These are phyloP conservation scores for Eucalyptus globulus DNA, from an alignment of 345 rosid genomes.

Conservation along the genomic window DNA sequence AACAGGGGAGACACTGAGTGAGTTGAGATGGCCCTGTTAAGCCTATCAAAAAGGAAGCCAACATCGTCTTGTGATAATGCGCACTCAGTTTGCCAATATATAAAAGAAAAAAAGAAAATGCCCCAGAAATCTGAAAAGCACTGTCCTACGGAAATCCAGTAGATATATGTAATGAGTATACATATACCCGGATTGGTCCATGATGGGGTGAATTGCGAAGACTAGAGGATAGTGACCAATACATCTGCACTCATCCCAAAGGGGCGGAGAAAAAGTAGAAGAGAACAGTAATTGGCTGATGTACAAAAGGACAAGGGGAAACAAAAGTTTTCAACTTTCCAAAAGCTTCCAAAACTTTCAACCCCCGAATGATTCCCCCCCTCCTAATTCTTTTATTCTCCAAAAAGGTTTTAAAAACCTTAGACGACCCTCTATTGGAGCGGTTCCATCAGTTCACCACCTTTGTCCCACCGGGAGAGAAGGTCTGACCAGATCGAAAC, in stretches of 20 bases:
- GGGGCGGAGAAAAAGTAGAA: not conserved
- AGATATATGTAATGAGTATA: not conserved
- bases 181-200: not conserved
- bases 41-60: not conserved
- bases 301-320: conserved; percentile 22
- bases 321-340: conserved; percentile 18
- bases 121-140: not conserved
- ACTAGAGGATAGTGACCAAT: not conserved
- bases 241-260: not conserved
- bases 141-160: not conserved
- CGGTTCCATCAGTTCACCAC: not conserved
- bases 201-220: not conserved
- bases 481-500: conserved; percentile 11
- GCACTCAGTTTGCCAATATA: not conserved
- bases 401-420: not conserved
- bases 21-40: not conserved
- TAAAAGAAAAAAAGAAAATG: not conserved
- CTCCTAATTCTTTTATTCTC: not conserved
- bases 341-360: conserved; percentile 33
- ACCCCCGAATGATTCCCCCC: not conserved
- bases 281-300: conserved; percentile 5
- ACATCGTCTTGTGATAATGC: not conserved
- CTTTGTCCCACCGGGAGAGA: not conserved
- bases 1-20: not conserved
- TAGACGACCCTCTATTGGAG: not conserved